Evolutionary conservation across 176 grass and related monocot genomes (phyloP).

Genomic region (Aegilops longissima): DNA sequence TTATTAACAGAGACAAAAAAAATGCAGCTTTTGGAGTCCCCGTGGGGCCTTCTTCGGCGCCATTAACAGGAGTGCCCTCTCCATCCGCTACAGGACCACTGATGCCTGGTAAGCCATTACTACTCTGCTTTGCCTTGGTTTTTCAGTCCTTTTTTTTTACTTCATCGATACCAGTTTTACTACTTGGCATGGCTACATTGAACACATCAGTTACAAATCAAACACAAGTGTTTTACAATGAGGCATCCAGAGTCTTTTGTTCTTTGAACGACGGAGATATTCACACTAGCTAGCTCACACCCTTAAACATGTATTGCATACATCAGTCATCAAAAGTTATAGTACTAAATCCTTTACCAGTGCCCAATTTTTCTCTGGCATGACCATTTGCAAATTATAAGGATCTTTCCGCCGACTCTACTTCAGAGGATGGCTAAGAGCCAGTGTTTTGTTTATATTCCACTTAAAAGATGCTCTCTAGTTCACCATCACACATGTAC

Average conservation of each 20-base stretch:
- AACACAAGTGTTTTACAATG: neutral
- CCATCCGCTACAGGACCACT: slow-evolving; percentile 34
- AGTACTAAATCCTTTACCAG: no score
- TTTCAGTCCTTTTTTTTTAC: neutral
- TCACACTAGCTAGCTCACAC: neutral
- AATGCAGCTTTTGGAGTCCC: slow-evolving; percentile 68
- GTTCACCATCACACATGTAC: no score
- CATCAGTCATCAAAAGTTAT: no score
- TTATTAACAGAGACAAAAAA: neutral
- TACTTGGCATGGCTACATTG: neutral
- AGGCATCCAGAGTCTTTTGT: neutral
- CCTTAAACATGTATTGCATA: neutral
- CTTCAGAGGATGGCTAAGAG: no score
- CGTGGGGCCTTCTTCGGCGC: slow-evolving; percentile 48
- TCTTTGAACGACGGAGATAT: no score
- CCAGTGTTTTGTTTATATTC: no score
- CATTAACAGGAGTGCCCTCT: slow-evolving; percentile 17
- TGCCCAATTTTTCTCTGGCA: no score
- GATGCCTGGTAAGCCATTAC: slow-evolving; percentile 40
- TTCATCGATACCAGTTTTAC: neutral
- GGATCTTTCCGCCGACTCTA: no score
- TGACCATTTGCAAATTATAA: neutral
- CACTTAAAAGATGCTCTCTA: no score
- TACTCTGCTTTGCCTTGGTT: neutral
- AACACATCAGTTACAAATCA: neutral